Percentiles rank a stretch among this genome's conserved stretches.
These are phyloP conservation scores for Grosmannia serpens DNA, from an alignment of 2,329 filamentous ascomycete species.

Conservation along the genomic window DNA sequence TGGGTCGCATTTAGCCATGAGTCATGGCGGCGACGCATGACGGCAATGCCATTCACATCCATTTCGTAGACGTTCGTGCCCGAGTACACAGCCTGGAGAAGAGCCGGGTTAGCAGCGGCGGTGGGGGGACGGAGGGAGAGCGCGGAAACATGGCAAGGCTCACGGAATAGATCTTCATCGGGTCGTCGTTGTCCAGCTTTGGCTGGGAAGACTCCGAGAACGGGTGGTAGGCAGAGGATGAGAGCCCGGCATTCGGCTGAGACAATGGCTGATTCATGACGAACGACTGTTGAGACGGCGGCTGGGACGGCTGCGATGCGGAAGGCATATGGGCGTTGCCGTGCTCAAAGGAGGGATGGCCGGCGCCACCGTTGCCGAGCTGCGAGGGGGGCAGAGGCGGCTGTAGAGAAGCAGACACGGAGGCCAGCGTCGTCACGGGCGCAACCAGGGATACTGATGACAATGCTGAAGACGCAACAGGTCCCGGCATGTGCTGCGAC, in stretches of 20 bases:
- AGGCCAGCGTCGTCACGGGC: neutral
- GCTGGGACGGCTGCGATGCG: slow-evolving; percentile 23
- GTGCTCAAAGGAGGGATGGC: slow-evolving; percentile 10
- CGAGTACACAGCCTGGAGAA: slow-evolving; percentile 67
- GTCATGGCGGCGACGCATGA: slow-evolving; percentile 91
- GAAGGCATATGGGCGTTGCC: slow-evolving; percentile 13
- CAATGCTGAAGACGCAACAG: neutral
- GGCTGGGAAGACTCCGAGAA: slow-evolving; percentile 22
- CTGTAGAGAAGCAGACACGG: neutral
- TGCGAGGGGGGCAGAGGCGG: neutral
- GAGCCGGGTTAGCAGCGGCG: neutral
- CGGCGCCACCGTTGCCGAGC: slow-evolving; percentile 1
- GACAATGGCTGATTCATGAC: slow-evolving; percentile 42
- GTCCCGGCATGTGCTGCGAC: neutral
- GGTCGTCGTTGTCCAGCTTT: slow-evolving; percentile 25
- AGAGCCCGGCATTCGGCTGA: slow-evolving; percentile 26
- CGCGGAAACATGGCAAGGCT: slow-evolving; percentile 12
- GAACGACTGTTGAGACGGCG: slow-evolving; percentile 44
- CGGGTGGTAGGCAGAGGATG: slow-evolving; percentile 24
- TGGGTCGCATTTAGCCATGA: slow-evolving; percentile 98
- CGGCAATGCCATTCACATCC: slow-evolving; percentile 85
- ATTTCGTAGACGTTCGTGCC: slow-evolving; percentile 97
- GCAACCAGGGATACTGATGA: neutral
- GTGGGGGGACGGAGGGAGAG: neutral
- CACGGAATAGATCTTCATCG: slow-evolving; percentile 53